Evolutionary conservation across 306 rosid genomes (phyloP), one percentile per base, ranked within the genome.

Genomic region (Begonia masoniana): DNA sequence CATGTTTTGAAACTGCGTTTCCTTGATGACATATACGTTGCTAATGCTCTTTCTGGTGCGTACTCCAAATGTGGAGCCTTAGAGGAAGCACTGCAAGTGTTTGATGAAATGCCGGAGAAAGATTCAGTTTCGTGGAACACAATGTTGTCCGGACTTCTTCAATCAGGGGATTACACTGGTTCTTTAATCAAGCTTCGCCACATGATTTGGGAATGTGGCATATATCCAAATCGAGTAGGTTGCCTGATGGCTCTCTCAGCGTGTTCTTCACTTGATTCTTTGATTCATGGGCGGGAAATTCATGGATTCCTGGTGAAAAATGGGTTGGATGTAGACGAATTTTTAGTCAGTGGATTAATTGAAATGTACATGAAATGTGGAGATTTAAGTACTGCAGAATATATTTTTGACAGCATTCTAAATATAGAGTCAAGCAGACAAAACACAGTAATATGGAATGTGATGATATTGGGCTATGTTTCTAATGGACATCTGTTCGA

Each of bases 331-430:
- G 47, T 51, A 19, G 78, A 68, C 55, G 58, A 68, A 26, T 74
- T 64, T 57, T 26, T 74, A 43, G 57, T 74, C 59, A 68, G 74
- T 13, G 65, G 61, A 15, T 55, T 74, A 55, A 60, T 60, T 39
- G 68, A 68, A 11, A 62, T 68, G 71, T 74, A 74, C 68, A 68
- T 74, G 78, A 74, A 74, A 49, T 68, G 65, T 52, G 71, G 74
- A 55, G 62, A 68, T 57, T 46, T 64, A 19, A 68, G 59, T 57
- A 59, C 58, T 35, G 78, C 74, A 6, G 61, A 56, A 31, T 24
- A 15, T 55, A 61, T 74, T 36, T 68, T 64, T 58, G 41, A 56
- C 43, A 50, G 63, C 3, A 13, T 15, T 56, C 15, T 68, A 16
- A 31, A 47, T 43, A 41, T 47, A 12, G 71, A 68, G 46, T 31